phyloP scores from a whole-genome alignment of 768 basidiomycete genomes.

The Mycena maculata region DNA sequence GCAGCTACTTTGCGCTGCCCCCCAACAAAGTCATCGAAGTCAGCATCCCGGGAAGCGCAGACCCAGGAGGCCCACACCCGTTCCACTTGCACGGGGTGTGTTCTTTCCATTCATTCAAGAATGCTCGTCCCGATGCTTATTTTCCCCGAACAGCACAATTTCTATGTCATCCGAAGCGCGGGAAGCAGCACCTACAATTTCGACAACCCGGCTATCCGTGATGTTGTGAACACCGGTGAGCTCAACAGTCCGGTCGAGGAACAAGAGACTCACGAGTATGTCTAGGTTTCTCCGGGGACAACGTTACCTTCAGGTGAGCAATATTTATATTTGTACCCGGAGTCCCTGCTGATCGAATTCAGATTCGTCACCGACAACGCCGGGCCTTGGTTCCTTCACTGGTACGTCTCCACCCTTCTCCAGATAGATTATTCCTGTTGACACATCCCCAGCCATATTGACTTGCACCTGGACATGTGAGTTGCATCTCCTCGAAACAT shows the following conservation, averaged over 20 bases:
- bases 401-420: not conserved
- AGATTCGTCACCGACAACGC: slow-evolving; percentile 32
- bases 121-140: not conserved
- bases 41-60: slow-evolving; percentile 44
- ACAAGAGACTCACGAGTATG: not conserved
- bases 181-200: slow-evolving; percentile 43
- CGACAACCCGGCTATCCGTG: slow-evolving; percentile 50
- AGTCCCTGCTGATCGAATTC: not conserved
- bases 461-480: slow-evolving; percentile 25
- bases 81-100: slow-evolving; percentile 34
- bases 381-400: slow-evolving; percentile 32
- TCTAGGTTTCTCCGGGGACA: slow-evolving; percentile 19
- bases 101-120: not conserved
- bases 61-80: slow-evolving; percentile 21
- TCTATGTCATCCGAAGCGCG: slow-evolving; percentile 46
- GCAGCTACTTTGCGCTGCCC: slow-evolving; percentile 52
- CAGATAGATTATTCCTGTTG: not conserved
- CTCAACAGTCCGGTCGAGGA: not conserved
- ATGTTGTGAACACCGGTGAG: slow-evolving; percentile 29
- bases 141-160: slow-evolving; percentile 38
- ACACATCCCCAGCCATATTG: slow-evolving; percentile 12
- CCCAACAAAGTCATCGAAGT: slow-evolving; percentile 56
- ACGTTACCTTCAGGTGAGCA: slow-evolving; percentile 24
- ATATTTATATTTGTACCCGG: not conserved
- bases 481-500: not conserved